phyloP scores from a whole-genome alignment of 164 flowering plant genomes.

The Vitis riparia region DNA sequence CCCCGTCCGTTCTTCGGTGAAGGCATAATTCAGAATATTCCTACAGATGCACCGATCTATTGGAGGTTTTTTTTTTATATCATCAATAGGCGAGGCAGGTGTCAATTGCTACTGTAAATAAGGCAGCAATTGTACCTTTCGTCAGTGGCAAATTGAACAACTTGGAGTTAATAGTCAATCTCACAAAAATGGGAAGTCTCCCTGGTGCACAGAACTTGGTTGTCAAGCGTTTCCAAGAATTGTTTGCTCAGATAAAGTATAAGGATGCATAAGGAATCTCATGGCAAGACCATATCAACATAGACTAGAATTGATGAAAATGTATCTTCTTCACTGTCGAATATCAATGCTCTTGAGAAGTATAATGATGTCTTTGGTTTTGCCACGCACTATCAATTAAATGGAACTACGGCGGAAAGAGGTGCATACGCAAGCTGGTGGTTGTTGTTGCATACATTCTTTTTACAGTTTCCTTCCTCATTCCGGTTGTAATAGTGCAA shows the following conservation, averaged over 20 bases:
- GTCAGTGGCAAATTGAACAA: slow-evolving; percentile 96
- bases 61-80: slow-evolving; percentile 74
- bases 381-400: too few relatives aligned
- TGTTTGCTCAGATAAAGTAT: slow-evolving; percentile 96
- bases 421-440: slow-evolving; percentile 65
- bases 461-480: slow-evolving; percentile 65
- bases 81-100: slow-evolving; percentile 94
- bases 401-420: slow-evolving; percentile 3
- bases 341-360: too few relatives aligned
- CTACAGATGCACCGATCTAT: too few relatives aligned
- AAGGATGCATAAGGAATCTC: slow-evolving; percentile 21
- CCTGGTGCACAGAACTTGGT: slow-evolving; percentile 99
- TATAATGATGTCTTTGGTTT: too few relatives aligned
- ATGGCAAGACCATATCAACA: too few relatives aligned
- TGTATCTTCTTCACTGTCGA: too few relatives aligned
- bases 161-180: slow-evolving; percentile 92
- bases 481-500: slow-evolving; percentile 86
- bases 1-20: too few relatives aligned
- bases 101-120: slow-evolving; percentile 91
- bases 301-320: too few relatives aligned
- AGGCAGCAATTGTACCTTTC: slow-evolving; percentile 88
- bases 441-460: slow-evolving; percentile 50
- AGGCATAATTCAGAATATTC: too few relatives aligned
- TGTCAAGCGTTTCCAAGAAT: slow-evolving; percentile 97
- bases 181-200: slow-evolving; percentile 96